Conservation (phyloP, 805 yeast genomes). For the Kodamaea sagamina region DNA sequence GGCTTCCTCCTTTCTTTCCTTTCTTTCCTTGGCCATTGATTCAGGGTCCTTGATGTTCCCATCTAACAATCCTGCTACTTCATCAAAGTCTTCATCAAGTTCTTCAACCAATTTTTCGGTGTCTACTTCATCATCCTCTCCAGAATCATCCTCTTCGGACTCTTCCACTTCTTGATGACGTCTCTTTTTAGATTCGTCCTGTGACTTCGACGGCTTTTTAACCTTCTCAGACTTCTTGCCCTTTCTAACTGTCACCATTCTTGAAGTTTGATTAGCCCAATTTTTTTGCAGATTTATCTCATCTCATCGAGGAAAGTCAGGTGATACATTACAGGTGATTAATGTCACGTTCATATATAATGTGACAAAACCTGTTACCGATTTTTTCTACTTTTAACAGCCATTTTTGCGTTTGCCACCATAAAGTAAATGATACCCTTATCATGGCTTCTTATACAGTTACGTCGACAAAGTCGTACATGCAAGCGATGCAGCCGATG, state of each 20-base stretch:
- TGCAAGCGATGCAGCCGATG: conserved; percentile 78
- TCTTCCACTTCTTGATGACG: conserved; percentile 29
- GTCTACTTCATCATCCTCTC: conserved; percentile 31
- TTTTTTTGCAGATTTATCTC: conserved; percentile 11
- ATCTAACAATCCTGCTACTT: conserved; percentile 55
- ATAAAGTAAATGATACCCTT: too few relatives aligned
- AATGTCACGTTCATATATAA: background rate
- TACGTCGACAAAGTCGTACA: conserved; percentile 69
- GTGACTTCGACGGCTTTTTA: conserved; percentile 6
- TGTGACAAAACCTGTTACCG: background rate
- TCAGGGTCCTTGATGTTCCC: conserved; percentile 45
- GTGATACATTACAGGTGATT: background rate
- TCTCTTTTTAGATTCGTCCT: conserved; percentile 29
- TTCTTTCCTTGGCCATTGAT: conserved; percentile 18
- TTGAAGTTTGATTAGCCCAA: conserved; percentile 6
- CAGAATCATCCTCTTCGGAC: conserved; percentile 16
- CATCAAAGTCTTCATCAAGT: conserved; percentile 58
- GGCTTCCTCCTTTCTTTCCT: conserved; percentile 20
- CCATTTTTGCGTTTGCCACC: conserved; percentile 7
- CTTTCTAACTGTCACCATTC: conserved; percentile 15
- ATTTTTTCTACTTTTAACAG: background rate
- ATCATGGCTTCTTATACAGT: conserved; percentile 46
- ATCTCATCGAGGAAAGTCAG: conserved; percentile 20
- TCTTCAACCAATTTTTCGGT: conserved; percentile 52
- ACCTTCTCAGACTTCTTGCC: conserved; percentile 12